Percentiles rank a stretch among this genome's conserved stretches.
Evolutionary conservation across 108 stramenopile species (phyloP).

Genomic region (Cyclotella baltica): DNA sequence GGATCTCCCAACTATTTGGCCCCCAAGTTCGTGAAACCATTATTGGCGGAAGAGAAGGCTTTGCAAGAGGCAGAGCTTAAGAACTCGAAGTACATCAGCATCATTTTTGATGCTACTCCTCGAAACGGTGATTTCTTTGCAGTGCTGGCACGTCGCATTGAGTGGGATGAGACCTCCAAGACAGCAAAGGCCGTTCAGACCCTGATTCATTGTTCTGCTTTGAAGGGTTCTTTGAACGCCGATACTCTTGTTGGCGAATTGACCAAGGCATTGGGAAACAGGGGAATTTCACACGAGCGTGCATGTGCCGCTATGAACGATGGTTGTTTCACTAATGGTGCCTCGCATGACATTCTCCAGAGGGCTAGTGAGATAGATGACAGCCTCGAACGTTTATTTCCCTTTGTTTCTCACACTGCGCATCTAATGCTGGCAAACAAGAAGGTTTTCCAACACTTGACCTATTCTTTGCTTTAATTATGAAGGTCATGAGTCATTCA

Average conservation of each 20-base stretch:
- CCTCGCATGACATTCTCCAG: not conserved
- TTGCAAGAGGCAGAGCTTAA: not conserved
- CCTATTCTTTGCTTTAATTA: not conserved
- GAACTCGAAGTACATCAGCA: not conserved
- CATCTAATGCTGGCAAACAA: slow-evolving; percentile 5
- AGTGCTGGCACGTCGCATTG: not conserved
- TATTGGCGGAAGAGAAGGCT: too few species aligned
- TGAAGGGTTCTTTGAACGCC: not conserved
- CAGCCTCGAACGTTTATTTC: not conserved
- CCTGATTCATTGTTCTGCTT: slow-evolving; percentile 1
- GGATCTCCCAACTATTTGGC: too few species aligned
- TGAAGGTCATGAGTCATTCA: not conserved
- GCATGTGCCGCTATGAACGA: not conserved
- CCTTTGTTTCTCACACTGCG: not conserved
- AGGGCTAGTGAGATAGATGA: not conserved
- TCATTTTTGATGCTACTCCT: slow-evolving; percentile 3
- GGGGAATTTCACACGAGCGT: not conserved
- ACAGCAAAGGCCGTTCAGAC: not conserved
- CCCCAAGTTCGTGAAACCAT: too few species aligned
- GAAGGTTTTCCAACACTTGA: not conserved
- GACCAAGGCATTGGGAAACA: not conserved
- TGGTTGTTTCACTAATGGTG: slow-evolving; percentile 3
- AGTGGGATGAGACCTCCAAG: not conserved
- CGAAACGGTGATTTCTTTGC: slow-evolving; percentile 1
- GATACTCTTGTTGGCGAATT: slow-evolving; percentile 5